A percentile compares a stretch with the other conserved stretches of the same genome.
These are phyloP conservation scores for Ogataea henricii DNA, from an alignment of 805 yeast species.

Conservation along the genomic window DNA sequence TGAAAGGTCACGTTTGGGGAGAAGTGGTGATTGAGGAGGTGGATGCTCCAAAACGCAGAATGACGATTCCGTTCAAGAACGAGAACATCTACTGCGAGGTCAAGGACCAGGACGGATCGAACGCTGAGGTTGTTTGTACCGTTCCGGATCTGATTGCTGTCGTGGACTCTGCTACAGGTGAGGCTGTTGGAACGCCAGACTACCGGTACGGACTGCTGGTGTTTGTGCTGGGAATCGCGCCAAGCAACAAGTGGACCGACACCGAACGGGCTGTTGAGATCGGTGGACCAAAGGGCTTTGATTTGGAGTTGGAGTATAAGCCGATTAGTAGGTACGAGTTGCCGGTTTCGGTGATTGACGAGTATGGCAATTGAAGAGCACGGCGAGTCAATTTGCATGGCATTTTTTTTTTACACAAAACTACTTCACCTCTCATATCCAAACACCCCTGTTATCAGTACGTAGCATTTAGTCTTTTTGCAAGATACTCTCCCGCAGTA, in stretches of 20 bases:
- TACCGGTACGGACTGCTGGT: constrained; percentile 47
- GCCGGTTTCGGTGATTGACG: constrained; percentile 44
- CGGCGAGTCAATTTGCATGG: no score
- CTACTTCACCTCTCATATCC: neutral
- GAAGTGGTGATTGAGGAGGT: constrained; percentile 37
- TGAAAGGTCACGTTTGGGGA: constrained; percentile 48
- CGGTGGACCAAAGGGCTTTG: constrained; percentile 46
- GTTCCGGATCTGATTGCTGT: constrained; percentile 51
- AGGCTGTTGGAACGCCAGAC: constrained; percentile 51
- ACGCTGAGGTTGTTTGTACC: constrained; percentile 37
- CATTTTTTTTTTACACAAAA: no score
- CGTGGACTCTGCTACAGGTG: constrained; percentile 44
- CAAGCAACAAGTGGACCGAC: constrained; percentile 39
- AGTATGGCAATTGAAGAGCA: constrained; percentile 32
- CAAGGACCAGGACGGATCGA: constrained; percentile 20
- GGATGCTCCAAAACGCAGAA: constrained; percentile 15
- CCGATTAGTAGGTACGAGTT: constrained; percentile 40
- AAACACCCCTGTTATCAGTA: constrained; percentile 11
- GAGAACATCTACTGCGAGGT: constrained; percentile 44
- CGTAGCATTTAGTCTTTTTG: constrained; percentile 24
- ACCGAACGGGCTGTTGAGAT: constrained; percentile 38
- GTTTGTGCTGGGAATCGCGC: constrained; percentile 44
- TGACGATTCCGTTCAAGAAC: constrained; percentile 50
- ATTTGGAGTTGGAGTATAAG: constrained; percentile 36
- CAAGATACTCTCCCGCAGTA: constrained; percentile 27